Evolutionary conservation across 805 yeast species (phyloP).

Genomic region (Candida maesae): DNA sequence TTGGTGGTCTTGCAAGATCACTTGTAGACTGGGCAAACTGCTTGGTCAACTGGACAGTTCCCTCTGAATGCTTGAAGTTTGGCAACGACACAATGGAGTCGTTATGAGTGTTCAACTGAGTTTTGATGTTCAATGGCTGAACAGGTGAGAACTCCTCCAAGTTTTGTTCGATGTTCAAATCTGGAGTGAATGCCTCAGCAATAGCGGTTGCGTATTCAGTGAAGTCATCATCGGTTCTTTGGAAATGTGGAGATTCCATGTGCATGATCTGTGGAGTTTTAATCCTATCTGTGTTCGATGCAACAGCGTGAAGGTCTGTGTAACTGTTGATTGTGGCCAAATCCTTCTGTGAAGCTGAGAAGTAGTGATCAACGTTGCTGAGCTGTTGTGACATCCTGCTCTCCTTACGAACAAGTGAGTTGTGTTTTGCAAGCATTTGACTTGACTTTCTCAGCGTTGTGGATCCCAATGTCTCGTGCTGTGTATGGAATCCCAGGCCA

Average conservation of each 20-base stretch:
- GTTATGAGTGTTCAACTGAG: slow-evolving; percentile 6
- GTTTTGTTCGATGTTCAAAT: too few species aligned
- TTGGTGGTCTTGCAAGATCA: slow-evolving; percentile 4
- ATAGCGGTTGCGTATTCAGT: slow-evolving; percentile 1
- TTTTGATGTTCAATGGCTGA: slow-evolving; percentile 5
- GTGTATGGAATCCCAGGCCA: slow-evolving; percentile 22
- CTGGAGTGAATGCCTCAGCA: slow-evolving; percentile 10
- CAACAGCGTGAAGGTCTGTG: slow-evolving; percentile 1
- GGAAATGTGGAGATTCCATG: slow-evolving; percentile 9
- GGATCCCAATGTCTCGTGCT: slow-evolving; percentile 4
- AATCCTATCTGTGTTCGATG: not conserved
- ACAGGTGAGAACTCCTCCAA: slow-evolving; percentile 4
- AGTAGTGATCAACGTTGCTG: slow-evolving; percentile 10
- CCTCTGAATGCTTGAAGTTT: slow-evolving; percentile 9
- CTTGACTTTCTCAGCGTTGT: slow-evolving; percentile 19
- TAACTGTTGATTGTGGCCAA: slow-evolving; percentile 10
- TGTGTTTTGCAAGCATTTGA: slow-evolving; percentile 18
- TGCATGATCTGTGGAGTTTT: slow-evolving; percentile 7
- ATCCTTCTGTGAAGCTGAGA: slow-evolving; percentile 9
- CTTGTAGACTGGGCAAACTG: slow-evolving; percentile 9
- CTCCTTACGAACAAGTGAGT: slow-evolving; percentile 15
- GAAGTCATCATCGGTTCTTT: slow-evolving; percentile 7
- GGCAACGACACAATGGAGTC: slow-evolving; percentile 17
- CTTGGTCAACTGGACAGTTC: slow-evolving; percentile 8
- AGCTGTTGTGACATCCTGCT: slow-evolving; percentile 12